Percentiles rank a stretch among this genome's conserved stretches.
Evolutionary conservation across 2,329 filamentous ascomycete genomes (phyloP).

Genomic region (Rasamsonia emersonii): DNA sequence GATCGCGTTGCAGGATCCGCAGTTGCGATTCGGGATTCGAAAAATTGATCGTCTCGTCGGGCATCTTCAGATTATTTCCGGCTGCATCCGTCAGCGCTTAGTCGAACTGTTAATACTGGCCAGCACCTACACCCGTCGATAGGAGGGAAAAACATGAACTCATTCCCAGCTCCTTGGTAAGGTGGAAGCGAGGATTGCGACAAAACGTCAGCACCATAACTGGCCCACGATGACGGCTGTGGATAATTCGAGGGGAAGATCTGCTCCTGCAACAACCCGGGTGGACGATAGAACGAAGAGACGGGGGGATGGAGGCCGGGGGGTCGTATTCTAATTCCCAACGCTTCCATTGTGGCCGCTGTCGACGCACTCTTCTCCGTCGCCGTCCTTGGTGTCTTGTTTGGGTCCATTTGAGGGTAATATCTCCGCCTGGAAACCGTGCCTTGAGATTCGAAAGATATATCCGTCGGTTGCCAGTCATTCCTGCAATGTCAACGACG

Average conservation of each 20-base stretch:
- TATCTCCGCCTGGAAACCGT: too few species aligned
- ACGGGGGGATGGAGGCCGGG: conserved; percentile 5
- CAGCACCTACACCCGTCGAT: conserved; percentile 1
- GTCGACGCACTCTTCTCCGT: conserved; percentile 2
- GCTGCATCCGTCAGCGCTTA: too few species aligned
- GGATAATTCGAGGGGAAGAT: not conserved
- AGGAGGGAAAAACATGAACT: not conserved
- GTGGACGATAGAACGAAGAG: conserved; percentile 1
- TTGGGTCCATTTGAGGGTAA: too few species aligned
- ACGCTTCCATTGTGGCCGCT: conserved; percentile 7
- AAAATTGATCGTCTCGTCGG: too few species aligned
- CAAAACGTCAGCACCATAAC: not conserved
- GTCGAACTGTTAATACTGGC: too few species aligned
- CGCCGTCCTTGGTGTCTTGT: conserved; percentile 26
- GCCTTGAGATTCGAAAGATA: too few species aligned
- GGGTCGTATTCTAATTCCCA: conserved; percentile 6
- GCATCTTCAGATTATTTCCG: too few species aligned
- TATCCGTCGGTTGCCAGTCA: too few species aligned
- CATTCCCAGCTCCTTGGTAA: not conserved
- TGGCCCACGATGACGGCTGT: not conserved
- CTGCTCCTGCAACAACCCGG: not conserved
- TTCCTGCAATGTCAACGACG: too few species aligned
- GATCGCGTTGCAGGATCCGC: not conserved
- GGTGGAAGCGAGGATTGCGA: not conserved
- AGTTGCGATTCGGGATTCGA: too few species aligned